Conservation (phyloP, 371 early-diverging fungal genomes). For the Lichtheimia hyalospora region DNA sequence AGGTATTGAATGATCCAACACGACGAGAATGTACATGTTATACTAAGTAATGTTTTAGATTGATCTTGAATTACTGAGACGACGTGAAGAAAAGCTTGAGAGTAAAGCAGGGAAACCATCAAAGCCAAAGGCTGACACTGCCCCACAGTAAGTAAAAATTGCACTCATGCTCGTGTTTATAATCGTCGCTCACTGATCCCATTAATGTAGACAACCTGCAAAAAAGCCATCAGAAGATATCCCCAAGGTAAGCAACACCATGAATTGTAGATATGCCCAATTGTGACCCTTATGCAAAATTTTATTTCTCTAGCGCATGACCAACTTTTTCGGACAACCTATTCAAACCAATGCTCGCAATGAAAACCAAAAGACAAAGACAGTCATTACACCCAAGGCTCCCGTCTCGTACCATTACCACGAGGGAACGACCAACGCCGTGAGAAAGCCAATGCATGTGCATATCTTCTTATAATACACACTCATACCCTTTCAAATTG, state of each 20-base stretch:
- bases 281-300: no score
- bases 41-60: conserved; percentile 33
- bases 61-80: conserved; percentile 59
- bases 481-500: no score
- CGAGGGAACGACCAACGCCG: conserved; percentile 88
- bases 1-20: conserved; percentile 44
- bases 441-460: conserved; percentile 71
- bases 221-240: conserved; percentile 6
- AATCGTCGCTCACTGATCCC: background rate
- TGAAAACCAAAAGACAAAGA: conserved; percentile 3
- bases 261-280: no score
- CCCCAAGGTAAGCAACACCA: background rate
- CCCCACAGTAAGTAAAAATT: conserved; percentile 1
- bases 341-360: conserved; percentile 22
- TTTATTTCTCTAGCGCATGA: background rate
- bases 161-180: background rate
- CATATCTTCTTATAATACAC: conserved; percentile 52
- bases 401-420: conserved; percentile 31
- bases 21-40: background rate
- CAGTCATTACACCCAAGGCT: conserved; percentile 16
- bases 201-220: background rate
- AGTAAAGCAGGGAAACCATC: background rate
- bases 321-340: conserved; percentile 71
- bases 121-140: background rate
- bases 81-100: conserved; percentile 12